These are phyloP conservation scores for Phytophthora tentaculata DNA, from an alignment of 352 stramenopile genomes.

Conservation along the genomic window DNA sequence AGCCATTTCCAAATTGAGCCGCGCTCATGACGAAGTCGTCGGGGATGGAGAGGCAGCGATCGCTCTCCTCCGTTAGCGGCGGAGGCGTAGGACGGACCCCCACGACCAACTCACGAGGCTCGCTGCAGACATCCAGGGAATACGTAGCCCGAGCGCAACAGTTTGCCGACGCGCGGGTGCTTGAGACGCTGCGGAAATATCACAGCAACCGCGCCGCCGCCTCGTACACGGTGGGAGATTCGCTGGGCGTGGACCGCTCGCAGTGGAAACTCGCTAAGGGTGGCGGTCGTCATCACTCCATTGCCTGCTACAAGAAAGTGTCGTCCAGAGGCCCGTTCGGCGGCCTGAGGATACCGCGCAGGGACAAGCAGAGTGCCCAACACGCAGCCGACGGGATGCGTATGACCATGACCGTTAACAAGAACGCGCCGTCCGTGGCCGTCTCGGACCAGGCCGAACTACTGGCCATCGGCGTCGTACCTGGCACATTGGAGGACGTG, in stretches of 20 bases:
- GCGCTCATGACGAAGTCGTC: slow-evolving; percentile 19
- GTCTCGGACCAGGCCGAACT: slow-evolving; percentile 41
- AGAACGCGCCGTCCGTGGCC: slow-evolving; percentile 16
- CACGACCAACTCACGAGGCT: slow-evolving; percentile 22
- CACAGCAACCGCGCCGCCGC: slow-evolving; percentile 46
- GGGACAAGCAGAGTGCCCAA: slow-evolving; percentile 5
- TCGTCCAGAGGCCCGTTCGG: slow-evolving; percentile 18
- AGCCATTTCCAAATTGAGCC: slow-evolving; percentile 4
- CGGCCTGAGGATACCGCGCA: slow-evolving; percentile 18
- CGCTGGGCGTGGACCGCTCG: slow-evolving; percentile 38
- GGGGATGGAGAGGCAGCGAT: slow-evolving; percentile 16
- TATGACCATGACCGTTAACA: slow-evolving; percentile 30
- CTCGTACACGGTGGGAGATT: slow-evolving; percentile 13
- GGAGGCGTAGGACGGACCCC: slow-evolving; percentile 8
- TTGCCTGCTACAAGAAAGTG: slow-evolving; percentile 51
- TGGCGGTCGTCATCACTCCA: slow-evolving; percentile 39
- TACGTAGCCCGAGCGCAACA: slow-evolving; percentile 39
- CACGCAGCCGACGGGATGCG: slow-evolving; percentile 10
- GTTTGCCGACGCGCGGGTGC: slow-evolving; percentile 42
- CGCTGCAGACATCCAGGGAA: slow-evolving; percentile 37
- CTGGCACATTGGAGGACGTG: slow-evolving; percentile 51
- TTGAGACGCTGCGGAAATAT: slow-evolving; percentile 45
- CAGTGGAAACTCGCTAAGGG: slow-evolving; percentile 55
- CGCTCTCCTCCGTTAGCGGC: slow-evolving; percentile 17
- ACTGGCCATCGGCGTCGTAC: slow-evolving; percentile 48